phyloP scores from a whole-genome alignment of 23 red algal genomes.

The Gracilaria domingensis region DNA sequence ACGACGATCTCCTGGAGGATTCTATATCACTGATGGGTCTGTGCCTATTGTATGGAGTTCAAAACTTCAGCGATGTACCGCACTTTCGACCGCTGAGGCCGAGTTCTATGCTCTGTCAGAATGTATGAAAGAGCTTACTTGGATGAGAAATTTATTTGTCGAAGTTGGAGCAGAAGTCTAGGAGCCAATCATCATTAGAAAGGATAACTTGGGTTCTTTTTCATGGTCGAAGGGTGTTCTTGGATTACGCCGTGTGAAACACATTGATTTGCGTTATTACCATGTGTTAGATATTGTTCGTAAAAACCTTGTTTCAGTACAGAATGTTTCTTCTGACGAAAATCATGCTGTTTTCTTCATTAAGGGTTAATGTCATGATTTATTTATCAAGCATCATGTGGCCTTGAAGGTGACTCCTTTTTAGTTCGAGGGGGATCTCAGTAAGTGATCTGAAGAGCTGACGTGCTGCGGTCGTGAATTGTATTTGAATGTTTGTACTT shows the following conservation, averaged over 20 bases:
- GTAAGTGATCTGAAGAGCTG: too few species aligned
- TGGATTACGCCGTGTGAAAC: not conserved
- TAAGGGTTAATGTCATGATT: too few species aligned
- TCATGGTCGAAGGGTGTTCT: not conserved
- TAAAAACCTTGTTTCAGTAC: not conserved
- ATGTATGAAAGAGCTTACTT: not conserved
- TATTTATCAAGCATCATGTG: too few species aligned
- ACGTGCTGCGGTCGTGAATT: too few species aligned
- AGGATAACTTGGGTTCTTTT: too few species aligned
- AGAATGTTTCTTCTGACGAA: not conserved
- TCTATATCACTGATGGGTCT: not conserved
- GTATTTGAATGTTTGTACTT: too few species aligned
- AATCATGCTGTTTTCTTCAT: too few species aligned
- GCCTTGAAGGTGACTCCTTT: too few species aligned
- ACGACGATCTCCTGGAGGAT: not conserved
- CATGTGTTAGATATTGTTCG: not conserved
- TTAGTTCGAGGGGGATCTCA: too few species aligned
- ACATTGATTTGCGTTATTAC: not conserved
- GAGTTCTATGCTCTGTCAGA: not conserved
- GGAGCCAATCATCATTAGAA: too few species aligned
- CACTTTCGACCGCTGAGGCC: not conserved
- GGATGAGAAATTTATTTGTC: not conserved
- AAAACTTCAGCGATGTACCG: not conserved
- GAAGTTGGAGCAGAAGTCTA: not conserved
- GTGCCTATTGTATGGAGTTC: not conserved